Evolutionary conservation across 768 basidiomycete species (phyloP).

Genomic region (Paxillus ammoniavirescens): DNA sequence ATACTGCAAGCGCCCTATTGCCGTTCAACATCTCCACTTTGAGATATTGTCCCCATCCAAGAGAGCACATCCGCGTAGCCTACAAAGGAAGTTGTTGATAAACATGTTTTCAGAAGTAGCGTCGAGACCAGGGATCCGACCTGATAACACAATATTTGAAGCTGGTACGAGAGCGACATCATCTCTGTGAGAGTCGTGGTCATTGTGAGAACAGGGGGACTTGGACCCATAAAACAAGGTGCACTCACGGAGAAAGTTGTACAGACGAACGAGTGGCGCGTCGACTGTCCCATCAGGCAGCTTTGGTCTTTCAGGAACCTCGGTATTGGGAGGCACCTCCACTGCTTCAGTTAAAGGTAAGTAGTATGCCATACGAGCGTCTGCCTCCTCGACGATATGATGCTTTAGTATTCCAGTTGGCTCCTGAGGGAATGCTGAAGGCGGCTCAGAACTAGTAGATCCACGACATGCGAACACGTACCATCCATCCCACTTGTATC

Average conservation of each 20-base stretch:
- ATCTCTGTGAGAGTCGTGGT: conserved; percentile 52
- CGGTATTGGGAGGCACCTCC: conserved; percentile 39
- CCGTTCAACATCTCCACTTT: conserved; percentile 67
- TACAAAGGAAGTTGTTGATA: conserved; percentile 12
- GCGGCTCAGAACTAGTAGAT: background rate
- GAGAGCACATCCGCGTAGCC: conserved; percentile 75
- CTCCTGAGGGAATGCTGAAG: conserved; percentile 67
- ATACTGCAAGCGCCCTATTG: conserved; percentile 63
- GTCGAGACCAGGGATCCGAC: conserved; percentile 22
- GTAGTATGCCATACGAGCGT: conserved; percentile 65
- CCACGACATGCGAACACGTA: conserved; percentile 19
- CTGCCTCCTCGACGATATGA: conserved; percentile 71
- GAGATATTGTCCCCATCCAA: conserved; percentile 84
- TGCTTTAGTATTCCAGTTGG: conserved; percentile 62
- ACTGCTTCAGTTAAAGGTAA: conserved; percentile 45
- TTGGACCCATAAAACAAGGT: background rate
- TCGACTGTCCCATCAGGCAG: conserved; percentile 67
- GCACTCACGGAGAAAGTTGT: conserved; percentile 83
- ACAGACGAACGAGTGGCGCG: conserved; percentile 80
- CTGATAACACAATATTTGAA: conserved; percentile 86
- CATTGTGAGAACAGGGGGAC: background rate
- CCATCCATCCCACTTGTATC: conserved; percentile 74
- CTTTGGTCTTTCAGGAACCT: conserved; percentile 43
- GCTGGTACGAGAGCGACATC: conserved; percentile 89
- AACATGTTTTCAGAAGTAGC: background rate